Base-by-base conservation (phyloP, 2,329 filamentous ascomycete genomes). In the Stagonosporopsis chrysanthemi region DNA sequence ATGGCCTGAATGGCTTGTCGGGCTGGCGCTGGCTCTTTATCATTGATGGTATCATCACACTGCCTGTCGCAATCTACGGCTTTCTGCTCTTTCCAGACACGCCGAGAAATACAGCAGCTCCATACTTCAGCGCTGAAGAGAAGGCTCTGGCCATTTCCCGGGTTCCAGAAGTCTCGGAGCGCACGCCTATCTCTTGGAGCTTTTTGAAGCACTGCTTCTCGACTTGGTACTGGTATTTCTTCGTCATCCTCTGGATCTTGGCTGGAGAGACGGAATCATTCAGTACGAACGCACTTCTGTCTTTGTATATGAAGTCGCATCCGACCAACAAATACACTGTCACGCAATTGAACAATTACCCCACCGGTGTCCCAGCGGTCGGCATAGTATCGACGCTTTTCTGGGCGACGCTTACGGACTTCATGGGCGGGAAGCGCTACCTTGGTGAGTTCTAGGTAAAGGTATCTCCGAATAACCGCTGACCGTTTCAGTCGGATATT, bases 241-340 rank as follows among this genome's bases (percentile, higher is more conserved):
- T 90, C 63, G 82, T 86, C 2, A 68, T 85, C 4, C 82, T 90
- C 0, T 90, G 88, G 87, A 83, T 89, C 61, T 86, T 91, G 38
- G 88, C 88, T 0, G 87, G 88, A 28, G 87, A 90, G 68, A 88
- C 86, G 0, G 89, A 92, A 70, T 89, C 86, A 0, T 91, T 90
- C 72, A 86, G 83, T 49, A 82, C 83, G 19, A 90, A 91, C 71
- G 79, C 84, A 0, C 78, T 90, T 2, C 66, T 85, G 0, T 75
- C 79, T 0, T 63, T 85, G 1, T 84, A 83, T 60, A 79, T 84
- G 78, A 80, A 81, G 56, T 68, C 76, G 0, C 77, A 82, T 50
- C 78, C 79, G 0, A 79, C 74, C 0, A 77, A 74, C 1, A 73
- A 74, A 17, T 84, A 83, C 61, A 76, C 77, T 4, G 73, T 84